phyloP scores from a whole-genome alignment of 2,329 filamentous ascomycete genomes.

The Aspergillus texensis region DNA sequence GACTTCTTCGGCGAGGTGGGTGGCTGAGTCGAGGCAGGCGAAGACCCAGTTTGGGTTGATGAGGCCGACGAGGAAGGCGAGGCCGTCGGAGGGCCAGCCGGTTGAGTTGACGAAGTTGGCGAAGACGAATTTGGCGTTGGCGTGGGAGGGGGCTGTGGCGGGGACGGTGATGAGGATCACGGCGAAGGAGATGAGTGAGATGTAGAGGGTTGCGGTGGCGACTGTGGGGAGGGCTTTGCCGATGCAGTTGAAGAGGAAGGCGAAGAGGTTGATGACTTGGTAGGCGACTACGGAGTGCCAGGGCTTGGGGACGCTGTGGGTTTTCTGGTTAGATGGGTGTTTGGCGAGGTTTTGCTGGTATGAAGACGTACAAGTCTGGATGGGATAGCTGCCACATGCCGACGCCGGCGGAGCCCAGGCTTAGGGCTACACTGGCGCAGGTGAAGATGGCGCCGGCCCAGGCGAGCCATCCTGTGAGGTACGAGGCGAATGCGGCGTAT shows the following conservation, averaged over 20 bases:
- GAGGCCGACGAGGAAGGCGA: conserved; percentile 56
- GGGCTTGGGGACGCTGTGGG: conserved; percentile 27
- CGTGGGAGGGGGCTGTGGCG: conserved; percentile 46
- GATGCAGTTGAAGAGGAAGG: conserved; percentile 52
- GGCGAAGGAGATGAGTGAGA: conserved; percentile 50
- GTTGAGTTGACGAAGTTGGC: conserved; percentile 56
- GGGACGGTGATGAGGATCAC: conserved; percentile 54
- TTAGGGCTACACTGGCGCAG: conserved; percentile 55
- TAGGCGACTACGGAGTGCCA: conserved; percentile 49
- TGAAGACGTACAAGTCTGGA: conserved; percentile 51
- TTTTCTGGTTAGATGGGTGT: neutral
- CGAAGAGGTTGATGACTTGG: conserved; percentile 50
- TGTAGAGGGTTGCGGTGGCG: conserved; percentile 48
- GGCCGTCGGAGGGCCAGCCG: conserved; percentile 50
- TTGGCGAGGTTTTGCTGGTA: neutral
- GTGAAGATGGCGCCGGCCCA: conserved; percentile 59
- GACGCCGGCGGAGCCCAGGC: conserved; percentile 51
- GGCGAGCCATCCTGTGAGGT: conserved; percentile 54
- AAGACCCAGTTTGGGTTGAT: conserved; percentile 56
- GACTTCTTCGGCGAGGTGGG: conserved; percentile 56
- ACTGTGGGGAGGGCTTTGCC: conserved; percentile 40
- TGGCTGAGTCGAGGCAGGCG: conserved; percentile 54
- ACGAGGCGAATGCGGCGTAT: conserved; percentile 50
- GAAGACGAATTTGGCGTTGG: conserved; percentile 54
- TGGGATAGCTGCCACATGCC: conserved; percentile 57